phyloP scores from a whole-genome alignment of 495 filamentous ascomycete genomes.

The Penicillium manginii region DNA sequence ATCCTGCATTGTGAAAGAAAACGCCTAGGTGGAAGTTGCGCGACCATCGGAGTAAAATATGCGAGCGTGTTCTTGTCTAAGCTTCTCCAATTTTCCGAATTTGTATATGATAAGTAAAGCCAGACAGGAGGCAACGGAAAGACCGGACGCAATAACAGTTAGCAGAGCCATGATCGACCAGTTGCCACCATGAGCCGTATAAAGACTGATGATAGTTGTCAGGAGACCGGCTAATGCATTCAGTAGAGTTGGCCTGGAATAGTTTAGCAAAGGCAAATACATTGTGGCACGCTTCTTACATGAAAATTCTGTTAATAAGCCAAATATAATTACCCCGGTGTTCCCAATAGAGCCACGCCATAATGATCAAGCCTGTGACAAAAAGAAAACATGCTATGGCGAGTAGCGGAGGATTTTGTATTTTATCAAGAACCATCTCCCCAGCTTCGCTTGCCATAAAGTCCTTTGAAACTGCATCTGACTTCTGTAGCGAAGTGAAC shows the following conservation, averaged over 20 bases:
- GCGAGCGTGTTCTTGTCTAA: background rate
- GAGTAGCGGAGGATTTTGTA: slow-evolving; percentile 30
- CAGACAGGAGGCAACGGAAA: background rate
- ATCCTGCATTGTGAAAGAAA: background rate
- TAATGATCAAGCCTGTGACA: slow-evolving; percentile 10
- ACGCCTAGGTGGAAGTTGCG: background rate
- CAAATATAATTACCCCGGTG: slow-evolving; percentile 32
- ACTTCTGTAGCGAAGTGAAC: slow-evolving; percentile 37
- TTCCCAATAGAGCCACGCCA: slow-evolving; percentile 27
- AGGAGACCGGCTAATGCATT: slow-evolving; percentile 53
- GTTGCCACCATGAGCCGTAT: slow-evolving; percentile 45
- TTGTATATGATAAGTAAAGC: slow-evolving; percentile 5
- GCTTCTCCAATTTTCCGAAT: background rate
- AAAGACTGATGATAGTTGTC: slow-evolving; percentile 53
- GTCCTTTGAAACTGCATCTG: slow-evolving; percentile 11
- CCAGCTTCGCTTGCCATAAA: slow-evolving; percentile 13
- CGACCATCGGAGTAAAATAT: background rate
- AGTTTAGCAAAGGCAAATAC: background rate
- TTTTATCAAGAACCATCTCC: slow-evolving; percentile 22
- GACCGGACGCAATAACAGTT: slow-evolving; percentile 26
- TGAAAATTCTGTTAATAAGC: slow-evolving; percentile 33
- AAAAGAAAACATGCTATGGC: slow-evolving; percentile 26
- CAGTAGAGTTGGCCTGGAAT: slow-evolving; percentile 32
- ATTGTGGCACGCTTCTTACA: slow-evolving; percentile 14
- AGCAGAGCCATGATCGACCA: slow-evolving; percentile 51